Base-by-base conservation (phyloP, 148 eudicot species). In the Rhododendron griersonianum region DNA sequence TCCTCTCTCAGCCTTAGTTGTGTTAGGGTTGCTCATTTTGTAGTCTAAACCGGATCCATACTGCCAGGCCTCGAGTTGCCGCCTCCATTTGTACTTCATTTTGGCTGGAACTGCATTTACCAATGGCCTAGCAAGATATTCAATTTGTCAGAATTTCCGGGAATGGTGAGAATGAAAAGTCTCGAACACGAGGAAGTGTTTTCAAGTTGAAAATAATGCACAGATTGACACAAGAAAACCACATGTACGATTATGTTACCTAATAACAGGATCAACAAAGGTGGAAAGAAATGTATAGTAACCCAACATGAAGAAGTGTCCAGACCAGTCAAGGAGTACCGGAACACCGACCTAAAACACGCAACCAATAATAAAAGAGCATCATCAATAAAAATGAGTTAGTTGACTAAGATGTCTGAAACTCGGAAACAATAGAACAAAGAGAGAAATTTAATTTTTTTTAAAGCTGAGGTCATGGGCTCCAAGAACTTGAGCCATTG, bases 21-120 rank as follows among this genome's bases (percentile, higher is more conserved):
- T n/a, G 35, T 83, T 59, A 10, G 88, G 65, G 25, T 80, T 33
- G 76, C 44, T 88, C 59, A 94, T 84, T 82, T 78, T 82, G 86
- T 95, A 96, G 89, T 96, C 99, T 63, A 95, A 89, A 86, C 99
- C 99, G 85, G 98, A 92, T 77, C 99, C 99, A 80, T 94, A 96
- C 84, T 91, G 92, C 99, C 99, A 96, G 75, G 98, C 97, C 85
- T 96, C 98, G 15, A 96, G 95, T 92, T 90, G 93, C 47, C 96
- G 90, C 78, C 87, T 93, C 98, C 94, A 95, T 86, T 85, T 90
- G 88, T 91, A 96, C 87, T 86, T 94, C 91, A 85, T 88, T 87
- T 92, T 88, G 33, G 90, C 81, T 47, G 99, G 96, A 86, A 95
- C 91, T 15, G 83, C 59, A 39, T 89, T 53, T 78, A 95, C 83